Percentiles rank a stretch among this genome's conserved stretches.
These are phyloP conservation scores for Cladorrhinum samala DNA, from an alignment of 495 filamentous ascomycete genomes.

Conservation along the genomic window DNA sequence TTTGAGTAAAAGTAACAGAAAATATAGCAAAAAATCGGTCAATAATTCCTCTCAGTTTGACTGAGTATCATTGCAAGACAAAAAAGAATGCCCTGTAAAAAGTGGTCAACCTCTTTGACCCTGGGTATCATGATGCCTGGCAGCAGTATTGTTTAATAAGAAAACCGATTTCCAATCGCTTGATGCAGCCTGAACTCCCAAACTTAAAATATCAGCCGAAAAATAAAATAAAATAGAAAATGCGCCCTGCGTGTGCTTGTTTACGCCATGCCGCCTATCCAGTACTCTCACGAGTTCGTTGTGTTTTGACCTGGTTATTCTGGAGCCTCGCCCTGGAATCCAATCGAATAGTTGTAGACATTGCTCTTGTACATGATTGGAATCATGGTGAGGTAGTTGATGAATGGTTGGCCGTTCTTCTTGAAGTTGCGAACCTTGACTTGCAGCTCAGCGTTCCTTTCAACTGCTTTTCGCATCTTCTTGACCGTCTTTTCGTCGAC, in stretches of 20 bases:
- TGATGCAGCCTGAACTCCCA: neutral
- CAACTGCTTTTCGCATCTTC: conserved; percentile 36
- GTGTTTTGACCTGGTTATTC: neutral
- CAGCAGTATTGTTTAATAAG: neutral
- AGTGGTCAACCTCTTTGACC: neutral
- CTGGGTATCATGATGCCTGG: conserved; percentile 4
- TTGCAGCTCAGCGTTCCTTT: conserved; percentile 33
- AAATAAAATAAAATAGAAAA: neutral
- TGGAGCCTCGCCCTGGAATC: neutral
- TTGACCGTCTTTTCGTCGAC: conserved; percentile 32
- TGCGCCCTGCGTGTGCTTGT: neutral
- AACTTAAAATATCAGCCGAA: neutral
- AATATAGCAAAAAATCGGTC: neutral
- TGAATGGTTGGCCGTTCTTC: conserved; percentile 40
- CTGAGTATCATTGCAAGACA: too few species aligned
- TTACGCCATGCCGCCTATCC: neutral
- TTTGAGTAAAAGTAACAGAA: neutral
- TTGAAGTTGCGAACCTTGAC: conserved; percentile 45
- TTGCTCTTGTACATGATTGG: conserved; percentile 20
- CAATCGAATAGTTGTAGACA: neutral
- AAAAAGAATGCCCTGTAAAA: too few species aligned
- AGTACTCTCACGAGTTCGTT: too few species aligned
- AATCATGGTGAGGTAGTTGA: conserved; percentile 44
- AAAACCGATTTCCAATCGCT: neutral
- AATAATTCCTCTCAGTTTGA: too few species aligned